Evolutionary conservation across 2,329 filamentous ascomycete genomes (phyloP), one percentile per base, ranked within the genome.

Genomic region (Dothistroma septosporum): DNA sequence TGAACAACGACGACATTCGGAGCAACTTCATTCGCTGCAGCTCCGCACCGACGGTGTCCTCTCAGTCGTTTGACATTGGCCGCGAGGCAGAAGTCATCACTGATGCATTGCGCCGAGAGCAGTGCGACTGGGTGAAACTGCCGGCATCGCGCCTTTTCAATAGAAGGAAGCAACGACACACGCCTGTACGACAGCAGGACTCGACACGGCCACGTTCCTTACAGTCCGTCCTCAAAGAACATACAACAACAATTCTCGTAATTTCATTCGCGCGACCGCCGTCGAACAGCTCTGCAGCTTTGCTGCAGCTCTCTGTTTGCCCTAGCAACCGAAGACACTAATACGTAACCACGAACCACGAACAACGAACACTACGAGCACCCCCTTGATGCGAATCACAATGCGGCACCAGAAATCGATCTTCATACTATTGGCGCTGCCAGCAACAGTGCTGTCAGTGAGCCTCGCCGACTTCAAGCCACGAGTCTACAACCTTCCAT

Each of bases 381-480:
- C 21, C 22, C 31, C 21, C 22, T 24, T 46, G 10, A 50, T 50
- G 8, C 57, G 47, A 60, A 10, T 32, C 31, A 35, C 46, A n/a
- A 60, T 55, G 52, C 58, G 46, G 33, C 46, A 24, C 53, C 50
- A 21, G 44, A 32, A 28, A 14, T 28, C 58, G 54, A 50, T 50
- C 19, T 21, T 57, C 32, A 59, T 59, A 48, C 50, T 68, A 32
- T 21, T 72, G 11, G 66, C 70, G 60, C 66, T 73, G 12, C 67
- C 71, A 4, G 56, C 61, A 10, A 54, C 68, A 12, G 60, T 68
- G 19, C 59, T 69, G 49, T 70, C 77, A n/a, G 76, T 79, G 46
- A 74, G 75, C 22, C 77, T 81, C 41, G 69, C 74, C 31, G 76
- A 78, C 68, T 81, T 81, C 67, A 74, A 73, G 1, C 78, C 78